Evolutionary conservation across 2,329 filamentous ascomycete species (phyloP), one percentile per base, ranked within the genome.

Genomic region (Biscogniauxia mediterranea): DNA sequence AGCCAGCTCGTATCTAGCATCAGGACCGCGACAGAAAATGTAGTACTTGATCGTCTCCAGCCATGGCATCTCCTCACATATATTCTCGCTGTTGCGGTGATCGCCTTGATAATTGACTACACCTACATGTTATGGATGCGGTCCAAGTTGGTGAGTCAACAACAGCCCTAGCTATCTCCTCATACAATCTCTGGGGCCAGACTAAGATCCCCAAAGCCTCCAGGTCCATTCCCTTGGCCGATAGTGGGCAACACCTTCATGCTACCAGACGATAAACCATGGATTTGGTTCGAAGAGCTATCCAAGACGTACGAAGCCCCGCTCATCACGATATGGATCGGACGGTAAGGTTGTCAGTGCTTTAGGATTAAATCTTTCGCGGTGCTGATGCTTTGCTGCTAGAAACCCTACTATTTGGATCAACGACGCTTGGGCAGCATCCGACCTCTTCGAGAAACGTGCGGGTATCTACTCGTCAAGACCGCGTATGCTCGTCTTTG

Each of bases 241-340:
- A 77, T 86, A 32, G 73, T 85, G 3, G 83, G 83, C 38, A 86
- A 85, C 67, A 85, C 83, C 0, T 83, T 82, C 59, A 78, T 79
- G 62, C 75, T 86, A 3, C 83, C 83, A 1, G 76, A 81, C 23
- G 77, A 75, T 59, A 85, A 85, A 67, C 83, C 84, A 2, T 86
- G 84, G 84, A 77, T 85, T 23, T 83, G 81, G 70, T 85, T 86
- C 64, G 82, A 86, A 58, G 69, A 81, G 64, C 71, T 85, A 0
- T 81, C 83, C 3, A 80, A 82, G 64, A 68, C 74, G 54, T 81
- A 83, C 67, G 71, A 80, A 5, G 75, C 79, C 0, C 79, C 81
- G 0, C 67, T 85, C 6, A 80, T 86, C 54, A 85, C 83, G 0
- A 80, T 83, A 66, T 85, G 83, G 83, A 82, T 85, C 54, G 80